Base-by-base conservation (phyloP, 306 rosid genomes). In the Corylus heterophylla region DNA sequence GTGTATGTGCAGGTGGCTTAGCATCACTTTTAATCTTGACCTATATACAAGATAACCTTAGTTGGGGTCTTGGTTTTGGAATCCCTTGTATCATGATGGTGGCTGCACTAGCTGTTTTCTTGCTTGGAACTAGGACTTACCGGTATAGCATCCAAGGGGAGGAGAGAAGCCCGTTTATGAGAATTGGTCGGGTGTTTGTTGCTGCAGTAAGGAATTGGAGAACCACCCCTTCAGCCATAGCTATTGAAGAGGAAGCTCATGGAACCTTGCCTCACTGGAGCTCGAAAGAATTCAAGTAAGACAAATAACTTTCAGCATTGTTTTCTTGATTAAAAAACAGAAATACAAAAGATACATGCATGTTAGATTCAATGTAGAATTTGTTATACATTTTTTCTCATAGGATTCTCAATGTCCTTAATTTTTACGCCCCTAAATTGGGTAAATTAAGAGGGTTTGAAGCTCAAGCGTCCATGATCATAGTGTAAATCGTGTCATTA, bases 31-130 rank as follows among this genome's bases (percentile, higher is more conserved):
- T 4, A 31, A 18, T 93, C 80, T 76, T 86, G 58, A 81, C 72
- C 56, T 86, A 86, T 73, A 79, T 88, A 51, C 89, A 88, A 78
- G 92, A 88, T 31, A 85, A 90, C 73, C 79, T 85, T 68, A 81
- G 91, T 56, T 87, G 92, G 95, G 88, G 61, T 74, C 84, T 89
- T 71, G 95, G 95, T 67, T 89, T 91, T 82, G 95, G 91, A 73
- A 80, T 91, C 63, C 95, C 90, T 29, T 87, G 89, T 37, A 16
- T 81, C 16, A 73, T 75, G 0, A 91, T 91, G 96, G 74, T 75
- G 55, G 16, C 84, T 79, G 91, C 81, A 11, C 74, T 89, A 76
- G 35, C 77, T 31, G 81, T 91, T 79, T 91, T 91, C 88, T 71
- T 85, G 81, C 82, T 89, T 55, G 96, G 93, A 81, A 89, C 88